Evolutionary conservation across 495 filamentous ascomycete genomes (phyloP).

Genomic region (Cairneyella variabilis): DNA sequence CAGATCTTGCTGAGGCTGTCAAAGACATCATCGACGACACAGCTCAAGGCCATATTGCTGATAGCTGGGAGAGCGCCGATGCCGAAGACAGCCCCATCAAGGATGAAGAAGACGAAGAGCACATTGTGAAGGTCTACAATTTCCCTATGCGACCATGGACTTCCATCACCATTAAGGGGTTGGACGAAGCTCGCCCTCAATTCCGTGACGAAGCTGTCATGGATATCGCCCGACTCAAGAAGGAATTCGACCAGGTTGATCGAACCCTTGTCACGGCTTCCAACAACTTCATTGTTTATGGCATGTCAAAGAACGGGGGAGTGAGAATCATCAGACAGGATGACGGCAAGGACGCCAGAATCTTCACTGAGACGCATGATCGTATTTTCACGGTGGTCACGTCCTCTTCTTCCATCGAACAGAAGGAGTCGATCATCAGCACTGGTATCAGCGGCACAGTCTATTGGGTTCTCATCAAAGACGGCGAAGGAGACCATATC

Average conservation of each 20-base stretch:
- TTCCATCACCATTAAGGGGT: slow-evolving; percentile 57
- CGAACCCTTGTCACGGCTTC: slow-evolving; percentile 86
- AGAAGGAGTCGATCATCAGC: slow-evolving; percentile 76
- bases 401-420: slow-evolving; percentile 53
- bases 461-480: slow-evolving; percentile 79
- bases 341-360: slow-evolving; percentile 80
- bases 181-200: slow-evolving; percentile 35
- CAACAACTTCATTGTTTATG: slow-evolving; percentile 89
- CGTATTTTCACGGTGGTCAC: slow-evolving; percentile 92
- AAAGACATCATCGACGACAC: slow-evolving; percentile 57
- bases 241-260: slow-evolving; percentile 96
- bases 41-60: slow-evolving; percentile 50
- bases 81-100: slow-evolving; percentile 65
- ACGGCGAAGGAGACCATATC: slow-evolving; percentile 64
- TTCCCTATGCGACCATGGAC: slow-evolving; percentile 96
- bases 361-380: slow-evolving; percentile 83
- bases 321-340: slow-evolving; percentile 91
- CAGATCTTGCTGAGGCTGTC: slow-evolving; percentile 50
- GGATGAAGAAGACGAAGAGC: slow-evolving; percentile 59
- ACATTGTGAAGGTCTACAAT: slow-evolving; percentile 76
- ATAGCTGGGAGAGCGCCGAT: slow-evolving; percentile 74
- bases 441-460: slow-evolving; percentile 92
- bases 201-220: slow-evolving; percentile 63
- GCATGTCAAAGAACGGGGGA: slow-evolving; percentile 85
- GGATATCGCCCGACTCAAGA: slow-evolving; percentile 89